phyloP scores from a whole-genome alignment of 2,329 filamentous ascomycete species.

The Ophiostoma montium region DNA sequence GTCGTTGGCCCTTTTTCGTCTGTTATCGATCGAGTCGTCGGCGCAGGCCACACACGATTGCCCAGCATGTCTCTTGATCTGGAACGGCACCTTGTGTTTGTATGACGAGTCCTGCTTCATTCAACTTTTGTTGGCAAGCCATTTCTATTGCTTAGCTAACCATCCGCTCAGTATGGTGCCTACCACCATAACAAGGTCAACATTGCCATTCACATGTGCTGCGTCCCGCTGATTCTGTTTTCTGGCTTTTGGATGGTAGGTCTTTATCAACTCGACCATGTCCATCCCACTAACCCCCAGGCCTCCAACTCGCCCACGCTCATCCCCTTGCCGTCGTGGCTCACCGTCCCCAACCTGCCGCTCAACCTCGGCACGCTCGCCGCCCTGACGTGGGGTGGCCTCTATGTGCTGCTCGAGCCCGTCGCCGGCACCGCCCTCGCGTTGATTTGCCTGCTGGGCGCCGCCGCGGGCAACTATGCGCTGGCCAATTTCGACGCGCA shows the following conservation, averaged over 20 bases:
- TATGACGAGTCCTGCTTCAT: conserved; percentile 42
- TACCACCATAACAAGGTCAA: conserved; percentile 73
- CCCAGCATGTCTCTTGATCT: conserved; percentile 53
- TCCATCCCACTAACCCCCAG: conserved; percentile 23
- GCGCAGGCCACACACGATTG: not conserved
- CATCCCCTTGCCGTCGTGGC: conserved; percentile 50
- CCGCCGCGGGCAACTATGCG: conserved; percentile 64
- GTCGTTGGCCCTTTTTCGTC: no score
- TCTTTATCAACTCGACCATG: not conserved
- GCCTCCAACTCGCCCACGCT: conserved; percentile 48
- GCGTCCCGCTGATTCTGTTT: conserved; percentile 62
- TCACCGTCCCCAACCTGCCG: conserved; percentile 52
- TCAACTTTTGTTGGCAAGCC: no score
- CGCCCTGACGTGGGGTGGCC: conserved; percentile 53
- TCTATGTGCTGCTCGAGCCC: conserved; percentile 88
- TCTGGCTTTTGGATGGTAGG: conserved; percentile 56
- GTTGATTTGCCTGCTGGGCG: conserved; percentile 59
- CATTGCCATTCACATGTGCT: conserved; percentile 63
- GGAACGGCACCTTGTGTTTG: conserved; percentile 70
- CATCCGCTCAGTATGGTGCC: conserved; percentile 58
- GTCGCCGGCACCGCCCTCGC: conserved; percentile 72
- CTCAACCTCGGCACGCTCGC: conserved; percentile 52
- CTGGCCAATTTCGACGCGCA: conserved; percentile 39
- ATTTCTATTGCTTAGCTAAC: no score
- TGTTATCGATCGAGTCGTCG: not conserved